Evolutionary conservation across 2,329 filamentous ascomycete species (phyloP).

Genomic region (Monilinia aucupariae): DNA sequence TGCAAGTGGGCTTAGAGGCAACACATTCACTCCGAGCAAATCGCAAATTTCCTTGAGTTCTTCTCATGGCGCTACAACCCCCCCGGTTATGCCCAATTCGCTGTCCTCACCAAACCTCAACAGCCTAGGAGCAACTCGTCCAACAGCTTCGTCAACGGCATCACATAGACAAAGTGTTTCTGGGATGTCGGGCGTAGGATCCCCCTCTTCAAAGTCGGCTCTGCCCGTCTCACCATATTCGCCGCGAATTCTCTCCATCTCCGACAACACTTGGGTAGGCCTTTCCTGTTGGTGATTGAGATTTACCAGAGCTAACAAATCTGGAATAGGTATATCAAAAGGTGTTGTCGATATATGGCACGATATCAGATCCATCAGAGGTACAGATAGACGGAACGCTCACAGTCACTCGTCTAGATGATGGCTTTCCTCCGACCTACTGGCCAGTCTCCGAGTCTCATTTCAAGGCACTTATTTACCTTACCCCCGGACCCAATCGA

Average conservation of each 20-base stretch:
- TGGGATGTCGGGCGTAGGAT: constrained; percentile 56
- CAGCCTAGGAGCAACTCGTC: constrained; percentile 47
- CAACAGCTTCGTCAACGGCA: constrained; percentile 37
- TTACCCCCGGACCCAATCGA: constrained; percentile 86
- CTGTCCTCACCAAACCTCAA: constrained; percentile 61
- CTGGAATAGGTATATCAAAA: constrained; percentile 77
- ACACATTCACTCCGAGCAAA: constrained; percentile 51
- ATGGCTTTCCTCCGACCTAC: constrained; percentile 71
- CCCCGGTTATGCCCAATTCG: constrained; percentile 24
- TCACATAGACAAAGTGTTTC: constrained; percentile 58
- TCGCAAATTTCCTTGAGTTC: constrained; percentile 52
- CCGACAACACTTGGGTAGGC: constrained; percentile 76
- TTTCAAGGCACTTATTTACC: constrained; percentile 86
- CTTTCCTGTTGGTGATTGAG: background rate
- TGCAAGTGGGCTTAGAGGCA: background rate
- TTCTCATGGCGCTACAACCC: constrained; percentile 52
- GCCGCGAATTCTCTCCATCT: constrained; percentile 71
- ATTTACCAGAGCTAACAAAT: constrained; percentile 19
- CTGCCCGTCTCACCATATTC: constrained; percentile 71
- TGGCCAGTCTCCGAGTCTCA: constrained; percentile 88
- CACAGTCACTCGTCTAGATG: constrained; percentile 75
- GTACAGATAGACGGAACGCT: constrained; percentile 71
- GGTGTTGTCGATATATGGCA: constrained; percentile 73
- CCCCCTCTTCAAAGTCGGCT: constrained; percentile 49
- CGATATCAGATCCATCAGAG: constrained; percentile 66